Conservation (phyloP, 169 alveolate species). For the Eimeria sp. region DNA sequence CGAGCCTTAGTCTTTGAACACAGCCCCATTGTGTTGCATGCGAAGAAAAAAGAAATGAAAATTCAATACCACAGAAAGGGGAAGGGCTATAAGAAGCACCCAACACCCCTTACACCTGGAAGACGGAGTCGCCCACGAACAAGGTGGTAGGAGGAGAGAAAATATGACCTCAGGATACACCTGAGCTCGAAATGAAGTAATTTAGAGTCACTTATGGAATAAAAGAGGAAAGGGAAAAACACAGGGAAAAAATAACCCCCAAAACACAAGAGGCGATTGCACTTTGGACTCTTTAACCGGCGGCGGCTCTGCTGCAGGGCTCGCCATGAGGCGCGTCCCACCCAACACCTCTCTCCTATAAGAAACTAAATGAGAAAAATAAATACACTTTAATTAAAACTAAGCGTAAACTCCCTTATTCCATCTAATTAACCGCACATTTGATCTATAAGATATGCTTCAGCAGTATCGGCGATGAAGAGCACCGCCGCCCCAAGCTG, state of each 20-base stretch:
- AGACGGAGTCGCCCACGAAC: neutral
- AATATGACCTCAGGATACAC: neutral
- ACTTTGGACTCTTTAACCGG: neutral
- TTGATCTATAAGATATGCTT: neutral
- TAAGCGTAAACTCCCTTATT: neutral
- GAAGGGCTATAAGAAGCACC: neutral
- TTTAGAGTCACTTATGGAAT: neutral
- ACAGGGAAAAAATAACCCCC: neutral
- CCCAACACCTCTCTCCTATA: no score
- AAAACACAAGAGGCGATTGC: neutral
- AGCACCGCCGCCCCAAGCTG: neutral
- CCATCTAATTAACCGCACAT: neutral
- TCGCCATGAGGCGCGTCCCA: neutral
- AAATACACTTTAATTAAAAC: no score
- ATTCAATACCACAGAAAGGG: neutral
- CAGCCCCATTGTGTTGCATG: slow-evolving; percentile 38
- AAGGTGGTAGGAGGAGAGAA: neutral
- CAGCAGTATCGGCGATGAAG: neutral
- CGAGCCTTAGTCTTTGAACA: slow-evolving; percentile 4
- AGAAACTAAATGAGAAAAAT: neutral
- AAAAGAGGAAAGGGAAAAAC: neutral
- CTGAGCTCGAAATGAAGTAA: neutral
- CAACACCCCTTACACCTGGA: neutral
- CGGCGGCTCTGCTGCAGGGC: neutral
- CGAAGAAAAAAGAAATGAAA: neutral